These are phyloP conservation scores for Wickerhamomyces sydowiorum DNA, from an alignment of 805 yeast genomes.

Conservation along the genomic window DNA sequence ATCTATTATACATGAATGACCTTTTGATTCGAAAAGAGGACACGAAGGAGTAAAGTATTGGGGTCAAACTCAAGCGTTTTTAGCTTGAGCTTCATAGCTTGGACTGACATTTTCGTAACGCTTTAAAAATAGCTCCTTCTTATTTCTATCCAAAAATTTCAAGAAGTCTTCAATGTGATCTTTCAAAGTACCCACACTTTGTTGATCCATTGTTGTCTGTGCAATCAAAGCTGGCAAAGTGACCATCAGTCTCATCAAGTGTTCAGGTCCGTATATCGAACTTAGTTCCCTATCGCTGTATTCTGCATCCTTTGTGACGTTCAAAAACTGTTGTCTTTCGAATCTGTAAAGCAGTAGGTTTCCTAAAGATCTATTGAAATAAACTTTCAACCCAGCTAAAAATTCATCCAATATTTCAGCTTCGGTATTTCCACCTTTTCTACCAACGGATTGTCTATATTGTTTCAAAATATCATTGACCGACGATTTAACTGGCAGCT, in stretches of 20 bases:
- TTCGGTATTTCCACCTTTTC: constrained; percentile 26
- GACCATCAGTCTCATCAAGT: constrained; percentile 69
- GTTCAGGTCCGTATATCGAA: constrained; percentile 74
- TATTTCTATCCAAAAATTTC: constrained; percentile 42
- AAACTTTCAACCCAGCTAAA: constrained; percentile 59
- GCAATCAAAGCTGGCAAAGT: constrained; percentile 80
- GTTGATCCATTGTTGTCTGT: constrained; percentile 76
- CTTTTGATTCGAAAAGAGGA: too few relatives aligned
- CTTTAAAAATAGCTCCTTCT: constrained; percentile 29
- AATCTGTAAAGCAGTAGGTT: constrained; percentile 65
- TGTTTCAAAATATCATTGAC: constrained; percentile 49
- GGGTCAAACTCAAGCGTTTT: constrained; percentile 5
- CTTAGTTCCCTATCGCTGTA: constrained; percentile 30
- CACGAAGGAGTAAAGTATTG: neutral
- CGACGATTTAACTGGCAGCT: constrained; percentile 53
- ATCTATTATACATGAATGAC: too few relatives aligned
- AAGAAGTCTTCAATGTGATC: constrained; percentile 50
- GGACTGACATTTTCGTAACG: constrained; percentile 48
- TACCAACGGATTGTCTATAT: constrained; percentile 33
- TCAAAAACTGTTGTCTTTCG: constrained; percentile 69
- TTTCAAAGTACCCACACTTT: constrained; percentile 51
- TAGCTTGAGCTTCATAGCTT: constrained; percentile 34
- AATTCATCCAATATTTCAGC: constrained; percentile 56
- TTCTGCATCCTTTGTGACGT: constrained; percentile 34
- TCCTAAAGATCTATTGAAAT: constrained; percentile 72